phyloP scores from a whole-genome alignment of 306 rosid genomes.

The Pyrus betulifolia region DNA sequence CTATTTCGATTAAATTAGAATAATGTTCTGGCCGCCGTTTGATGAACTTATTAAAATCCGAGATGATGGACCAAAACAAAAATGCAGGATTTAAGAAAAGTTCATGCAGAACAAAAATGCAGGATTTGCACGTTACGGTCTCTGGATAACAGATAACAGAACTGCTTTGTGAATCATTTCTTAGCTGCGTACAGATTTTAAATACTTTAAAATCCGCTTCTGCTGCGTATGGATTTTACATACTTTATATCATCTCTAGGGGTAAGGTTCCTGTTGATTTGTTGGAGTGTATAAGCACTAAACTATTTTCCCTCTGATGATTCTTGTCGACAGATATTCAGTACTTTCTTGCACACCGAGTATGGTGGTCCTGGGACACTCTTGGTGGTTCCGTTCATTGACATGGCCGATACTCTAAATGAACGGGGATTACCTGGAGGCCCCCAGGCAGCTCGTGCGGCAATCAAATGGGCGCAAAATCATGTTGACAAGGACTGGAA shows the following conservation, averaged over 20 bases:
- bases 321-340: slow-evolving; percentile 52
- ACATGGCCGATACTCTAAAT: slow-evolving; percentile 65
- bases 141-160: background rate
- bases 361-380: slow-evolving; percentile 97
- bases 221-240: background rate
- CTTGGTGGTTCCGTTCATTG: slow-evolving; percentile 65
- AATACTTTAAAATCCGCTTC: background rate
- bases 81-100: background rate
- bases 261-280: background rate
- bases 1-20: background rate
- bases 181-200: background rate
- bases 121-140: background rate
- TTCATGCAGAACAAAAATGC: background rate
- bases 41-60: background rate
- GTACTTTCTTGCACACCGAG: slow-evolving; percentile 66
- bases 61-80: background rate
- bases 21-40: background rate
- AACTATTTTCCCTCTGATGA: slow-evolving; percentile 2
- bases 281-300: background rate
- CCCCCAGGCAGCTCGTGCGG: slow-evolving; percentile 73
- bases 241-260: background rate
- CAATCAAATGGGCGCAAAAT: slow-evolving; percentile 75
- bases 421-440: slow-evolving; percentile 83
- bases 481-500: slow-evolving; percentile 95
- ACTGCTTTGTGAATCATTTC: background rate